phyloP scores from a whole-genome alignment of 495 filamentous ascomycete genomes.

The Penicillium longicatenatum region DNA sequence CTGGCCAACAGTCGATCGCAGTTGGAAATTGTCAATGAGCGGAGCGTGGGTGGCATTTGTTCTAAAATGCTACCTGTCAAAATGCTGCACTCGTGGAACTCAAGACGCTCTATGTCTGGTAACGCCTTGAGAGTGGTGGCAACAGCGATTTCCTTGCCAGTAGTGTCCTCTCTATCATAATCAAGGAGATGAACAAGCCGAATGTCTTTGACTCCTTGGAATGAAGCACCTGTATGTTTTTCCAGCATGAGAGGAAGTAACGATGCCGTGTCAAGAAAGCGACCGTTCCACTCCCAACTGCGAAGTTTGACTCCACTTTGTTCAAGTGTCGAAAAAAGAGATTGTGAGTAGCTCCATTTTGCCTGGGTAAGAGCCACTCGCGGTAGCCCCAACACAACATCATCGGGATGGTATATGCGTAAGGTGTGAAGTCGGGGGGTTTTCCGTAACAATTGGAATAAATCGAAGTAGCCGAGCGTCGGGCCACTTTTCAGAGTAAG shows the following conservation, averaged over 20 bases:
- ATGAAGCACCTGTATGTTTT: slow-evolving; percentile 59
- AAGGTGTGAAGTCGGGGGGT: slow-evolving; percentile 45
- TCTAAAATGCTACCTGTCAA: slow-evolving; percentile 60
- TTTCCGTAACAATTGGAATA: slow-evolving; percentile 41
- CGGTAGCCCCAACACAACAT: slow-evolving; percentile 34
- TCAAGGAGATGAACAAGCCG: slow-evolving; percentile 63
- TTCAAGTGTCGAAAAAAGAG: slow-evolving; percentile 58
- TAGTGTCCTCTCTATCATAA: slow-evolving; percentile 10
- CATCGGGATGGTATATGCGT: slow-evolving; percentile 43
- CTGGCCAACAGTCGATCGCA: slow-evolving; percentile 67
- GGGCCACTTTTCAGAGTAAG: slow-evolving; percentile 48
- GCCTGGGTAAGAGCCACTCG: slow-evolving; percentile 27
- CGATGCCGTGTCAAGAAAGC: slow-evolving; percentile 54
- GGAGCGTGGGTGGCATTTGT: slow-evolving; percentile 62
- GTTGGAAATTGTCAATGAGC: slow-evolving; percentile 69
- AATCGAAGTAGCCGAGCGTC: slow-evolving; percentile 48
- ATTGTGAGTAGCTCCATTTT: slow-evolving; percentile 65
- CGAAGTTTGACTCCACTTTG: slow-evolving; percentile 50
- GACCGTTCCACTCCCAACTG: slow-evolving; percentile 78
- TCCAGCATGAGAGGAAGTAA: slow-evolving; percentile 52
- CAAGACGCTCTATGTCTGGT: slow-evolving; percentile 60
- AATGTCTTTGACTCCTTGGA: slow-evolving; percentile 60
- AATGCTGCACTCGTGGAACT: slow-evolving; percentile 68
- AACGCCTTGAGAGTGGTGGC: slow-evolving; percentile 60
- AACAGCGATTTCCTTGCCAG: slow-evolving; percentile 49